Evolutionary conservation across 139 green algal species (phyloP), one percentile per base, ranked within the genome.

Genomic region (Micractinium sp.): DNA sequence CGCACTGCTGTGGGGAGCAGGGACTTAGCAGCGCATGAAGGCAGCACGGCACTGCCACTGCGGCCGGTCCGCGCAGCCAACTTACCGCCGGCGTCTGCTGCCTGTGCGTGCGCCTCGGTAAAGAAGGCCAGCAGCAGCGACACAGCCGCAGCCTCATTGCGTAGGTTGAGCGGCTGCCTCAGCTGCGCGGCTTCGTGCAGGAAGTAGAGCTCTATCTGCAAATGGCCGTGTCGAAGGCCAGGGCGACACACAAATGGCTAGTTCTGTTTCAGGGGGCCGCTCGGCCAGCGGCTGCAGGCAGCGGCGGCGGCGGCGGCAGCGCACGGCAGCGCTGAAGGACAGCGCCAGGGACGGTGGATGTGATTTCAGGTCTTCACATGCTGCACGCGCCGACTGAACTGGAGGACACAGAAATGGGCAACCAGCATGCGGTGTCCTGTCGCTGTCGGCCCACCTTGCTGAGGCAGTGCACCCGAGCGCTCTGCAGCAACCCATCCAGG

Each of bases 81-180:
- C 20, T 3, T 79, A 31, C 36, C 82, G n/a, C 25, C 78, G 35
- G 15, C 20, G 74, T 16, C 74, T 29, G 74, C 74, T 38, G 74
- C 74, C 74, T 53, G 23, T 1, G 23, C 82, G 9, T 31, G 47
- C 36, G 82, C 35, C 67, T 71, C 56, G 2, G 77, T 18, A n/a
- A 87, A 41, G 31, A 61, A 33, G 2, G 53, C 53, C 19, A 95
- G 85, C 74, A 96, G 89, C 86, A 95, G 82, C 18, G 94, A 95
- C 38, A 96, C 86, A 0, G 93, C 93, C 2, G 94, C 94, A 15
- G 94, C 94, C 81, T 96, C 94, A 63, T 96, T 96, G 27, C 94
- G 91, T 5, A 93, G 83, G 76, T 92, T 94, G 27, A 96, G 76
- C 25, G 90, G 85, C 0, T 77, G 60, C 56, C 36, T 56, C 41